These are phyloP conservation scores for Beauveria caledonica DNA, from an alignment of 2,329 filamentous ascomycete species.

Conservation along the genomic window DNA sequence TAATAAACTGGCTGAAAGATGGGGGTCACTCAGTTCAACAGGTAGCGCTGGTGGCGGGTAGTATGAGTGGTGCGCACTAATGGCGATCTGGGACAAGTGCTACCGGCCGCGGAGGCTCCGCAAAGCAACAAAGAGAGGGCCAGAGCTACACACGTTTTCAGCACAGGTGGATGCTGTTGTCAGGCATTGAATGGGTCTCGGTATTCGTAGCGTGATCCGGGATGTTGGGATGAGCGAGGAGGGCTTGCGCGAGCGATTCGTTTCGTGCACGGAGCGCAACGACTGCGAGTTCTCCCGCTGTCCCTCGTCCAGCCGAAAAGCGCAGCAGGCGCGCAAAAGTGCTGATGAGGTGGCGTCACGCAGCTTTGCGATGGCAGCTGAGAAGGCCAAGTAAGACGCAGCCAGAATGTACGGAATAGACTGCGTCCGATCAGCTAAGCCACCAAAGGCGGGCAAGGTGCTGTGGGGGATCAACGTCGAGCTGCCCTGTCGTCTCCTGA, in stretches of 20 bases:
- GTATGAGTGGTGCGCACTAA: slow-evolving; percentile 4
- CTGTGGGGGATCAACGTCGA: slow-evolving; percentile 1
- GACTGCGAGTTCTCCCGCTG: not conserved
- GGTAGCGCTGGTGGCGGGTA: not conserved
- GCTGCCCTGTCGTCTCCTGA: not conserved
- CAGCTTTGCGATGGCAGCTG: not conserved
- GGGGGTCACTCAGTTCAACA: not conserved
- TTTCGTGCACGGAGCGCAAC: not conserved
- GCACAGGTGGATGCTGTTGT: not conserved
- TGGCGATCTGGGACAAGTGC: slow-evolving; percentile 12
- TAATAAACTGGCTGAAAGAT: not conserved
- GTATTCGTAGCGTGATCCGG: slow-evolving; percentile 1
- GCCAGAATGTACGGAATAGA: not conserved
- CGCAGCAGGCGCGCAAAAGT: not conserved
- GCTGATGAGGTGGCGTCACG: not conserved
- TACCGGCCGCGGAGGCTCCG: slow-evolving; percentile 6
- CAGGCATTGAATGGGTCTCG: not conserved
- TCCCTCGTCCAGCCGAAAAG: not conserved
- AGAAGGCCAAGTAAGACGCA: not conserved
- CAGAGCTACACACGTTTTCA: not conserved
- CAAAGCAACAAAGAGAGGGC: not conserved
- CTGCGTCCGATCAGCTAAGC: slow-evolving; percentile 1
- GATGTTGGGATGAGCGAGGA: not conserved
- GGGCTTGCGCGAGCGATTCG: not conserved
- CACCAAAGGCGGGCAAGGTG: not conserved